Evolutionary conservation across 192 early-diverging fungal genomes (phyloP).

Genomic region (Backusella tuberculispora): DNA sequence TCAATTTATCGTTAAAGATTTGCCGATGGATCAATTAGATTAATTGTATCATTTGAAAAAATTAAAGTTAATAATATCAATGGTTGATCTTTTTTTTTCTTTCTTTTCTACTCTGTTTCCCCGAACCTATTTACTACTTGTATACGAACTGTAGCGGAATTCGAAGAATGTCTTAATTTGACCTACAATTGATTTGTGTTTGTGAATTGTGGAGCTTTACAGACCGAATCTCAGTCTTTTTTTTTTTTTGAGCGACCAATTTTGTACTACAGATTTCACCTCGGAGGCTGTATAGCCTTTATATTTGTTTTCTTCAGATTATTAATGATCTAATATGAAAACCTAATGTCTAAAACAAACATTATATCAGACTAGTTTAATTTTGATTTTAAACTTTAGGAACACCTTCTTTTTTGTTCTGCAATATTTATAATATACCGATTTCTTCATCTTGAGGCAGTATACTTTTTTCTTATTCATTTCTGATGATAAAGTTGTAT

Average conservation of each 20-base stretch:
- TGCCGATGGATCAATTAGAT: too few species aligned
- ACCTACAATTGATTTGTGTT: slow-evolving; percentile 2
- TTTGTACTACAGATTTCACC: not conserved
- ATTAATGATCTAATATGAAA: not conserved
- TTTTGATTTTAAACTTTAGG: not conserved
- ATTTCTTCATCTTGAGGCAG: not conserved
- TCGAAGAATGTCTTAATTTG: not conserved
- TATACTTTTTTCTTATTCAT: not conserved
- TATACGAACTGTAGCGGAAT: not conserved
- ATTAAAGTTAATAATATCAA: not conserved
- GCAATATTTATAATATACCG: not conserved
- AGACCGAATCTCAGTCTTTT: not conserved
- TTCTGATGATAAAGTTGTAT: not conserved
- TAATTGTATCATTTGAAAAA: not conserved
- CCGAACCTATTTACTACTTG: not conserved
- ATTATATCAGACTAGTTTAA: not conserved
- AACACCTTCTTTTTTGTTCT: not conserved
- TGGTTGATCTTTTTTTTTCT: not conserved
- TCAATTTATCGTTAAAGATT: too few species aligned
- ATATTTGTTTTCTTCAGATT: not conserved
- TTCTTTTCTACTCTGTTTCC: not conserved
- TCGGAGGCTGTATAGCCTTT: not conserved
- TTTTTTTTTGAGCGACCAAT: not conserved
- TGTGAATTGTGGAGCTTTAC: not conserved
- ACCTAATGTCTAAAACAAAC: not conserved